Percentiles rank a stretch among this genome's conserved stretches.
phyloP scores from a whole-genome alignment of 805 yeast genomes.

The Kluyveromyces nonfermentans region DNA sequence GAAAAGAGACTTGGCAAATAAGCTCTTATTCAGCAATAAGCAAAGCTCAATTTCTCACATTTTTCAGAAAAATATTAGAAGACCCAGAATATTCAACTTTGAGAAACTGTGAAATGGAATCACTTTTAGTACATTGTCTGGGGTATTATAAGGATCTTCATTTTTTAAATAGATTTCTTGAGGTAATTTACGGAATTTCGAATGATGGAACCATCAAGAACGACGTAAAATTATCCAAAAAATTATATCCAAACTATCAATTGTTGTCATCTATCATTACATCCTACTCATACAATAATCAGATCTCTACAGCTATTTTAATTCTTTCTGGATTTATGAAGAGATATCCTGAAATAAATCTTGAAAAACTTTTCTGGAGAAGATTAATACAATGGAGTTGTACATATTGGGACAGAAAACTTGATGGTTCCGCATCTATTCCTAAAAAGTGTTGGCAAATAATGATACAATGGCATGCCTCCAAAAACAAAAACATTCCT shows the following conservation, averaged over 20 bases:
- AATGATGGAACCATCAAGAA: not conserved
- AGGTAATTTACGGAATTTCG: slow-evolving; percentile 14
- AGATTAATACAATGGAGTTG: slow-evolving; percentile 15
- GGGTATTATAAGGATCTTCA: slow-evolving; percentile 15
- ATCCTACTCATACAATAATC: slow-evolving; percentile 12
- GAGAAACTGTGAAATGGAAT: slow-evolving; percentile 11
- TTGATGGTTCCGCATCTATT: slow-evolving; percentile 11
- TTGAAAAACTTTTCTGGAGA: slow-evolving; percentile 22
- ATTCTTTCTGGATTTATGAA: slow-evolving; percentile 14
- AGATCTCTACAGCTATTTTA: slow-evolving; percentile 10
- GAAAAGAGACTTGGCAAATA: slow-evolving; percentile 2
- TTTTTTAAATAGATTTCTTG: slow-evolving; percentile 13
- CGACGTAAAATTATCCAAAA: not conserved
- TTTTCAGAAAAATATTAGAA: slow-evolving; percentile 11
- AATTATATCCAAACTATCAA: slow-evolving; percentile 12
- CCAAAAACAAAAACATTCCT: slow-evolving; percentile 9
- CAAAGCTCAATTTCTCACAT: slow-evolving; percentile 2
- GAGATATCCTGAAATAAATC: slow-evolving; percentile 13
- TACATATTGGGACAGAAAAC: slow-evolving; percentile 10
- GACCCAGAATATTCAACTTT: slow-evolving; percentile 6
- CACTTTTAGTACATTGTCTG: slow-evolving; percentile 19
- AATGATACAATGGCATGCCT: slow-evolving; percentile 19
- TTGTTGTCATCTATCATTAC: slow-evolving; percentile 16
- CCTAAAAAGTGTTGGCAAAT: slow-evolving; percentile 16
- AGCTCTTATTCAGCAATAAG: slow-evolving; percentile 10